phyloP scores from a whole-genome alignment of 2,329 filamentous ascomycete genomes.

The Ceratocystis papillata region DNA sequence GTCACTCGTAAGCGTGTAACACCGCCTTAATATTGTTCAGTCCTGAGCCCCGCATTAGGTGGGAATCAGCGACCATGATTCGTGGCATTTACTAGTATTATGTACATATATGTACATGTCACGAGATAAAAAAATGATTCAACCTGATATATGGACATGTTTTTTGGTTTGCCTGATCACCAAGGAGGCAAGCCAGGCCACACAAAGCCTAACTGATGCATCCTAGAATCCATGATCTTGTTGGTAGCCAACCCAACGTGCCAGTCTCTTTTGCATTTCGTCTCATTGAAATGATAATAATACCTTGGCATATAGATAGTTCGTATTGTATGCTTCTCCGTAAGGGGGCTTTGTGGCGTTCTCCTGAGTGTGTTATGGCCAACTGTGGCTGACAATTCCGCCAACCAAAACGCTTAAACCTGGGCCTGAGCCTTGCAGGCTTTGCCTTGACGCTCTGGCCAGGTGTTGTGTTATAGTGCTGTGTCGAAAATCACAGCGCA shows the following conservation, averaged over 20 bases:
- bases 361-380: neutral
- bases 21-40: neutral
- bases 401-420: neutral
- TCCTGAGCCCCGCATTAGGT: neutral
- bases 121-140: too few relatives aligned
- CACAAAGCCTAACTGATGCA: too few relatives aligned
- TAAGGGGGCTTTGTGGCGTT: neutral
- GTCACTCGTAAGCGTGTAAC: neutral
- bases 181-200: too few relatives aligned
- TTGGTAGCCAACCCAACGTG: too few relatives aligned
- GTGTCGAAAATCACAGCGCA: neutral
- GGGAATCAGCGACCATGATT: neutral
- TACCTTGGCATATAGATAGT: neutral
- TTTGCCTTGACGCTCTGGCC: neutral
- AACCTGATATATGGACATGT: too few relatives aligned
- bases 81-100: neutral
- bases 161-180: too few relatives aligned
- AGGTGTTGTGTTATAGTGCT: constrained; percentile 6
- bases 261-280: too few relatives aligned
- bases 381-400: constrained; percentile 5
- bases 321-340: neutral
- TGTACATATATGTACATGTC: too few relatives aligned
- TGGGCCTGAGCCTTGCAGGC: neutral
- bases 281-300: neutral
- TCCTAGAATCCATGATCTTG: too few relatives aligned